Conservation (phyloP, 257 asterid species). For the Solanum arcanum region DNA sequence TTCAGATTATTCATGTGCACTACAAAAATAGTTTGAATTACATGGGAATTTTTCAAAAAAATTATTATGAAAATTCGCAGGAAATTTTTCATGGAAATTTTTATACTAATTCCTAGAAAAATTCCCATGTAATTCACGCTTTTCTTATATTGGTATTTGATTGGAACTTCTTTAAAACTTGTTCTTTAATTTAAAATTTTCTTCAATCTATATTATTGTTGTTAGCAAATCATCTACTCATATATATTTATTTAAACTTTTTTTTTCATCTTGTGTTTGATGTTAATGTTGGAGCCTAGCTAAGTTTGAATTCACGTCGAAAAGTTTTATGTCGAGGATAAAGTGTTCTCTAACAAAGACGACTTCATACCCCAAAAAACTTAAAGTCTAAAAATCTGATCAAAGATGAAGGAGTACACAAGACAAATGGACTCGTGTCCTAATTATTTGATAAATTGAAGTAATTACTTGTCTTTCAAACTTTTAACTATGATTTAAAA, state of each 20-base stretch:
- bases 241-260: background rate
- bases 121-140: too few species aligned
- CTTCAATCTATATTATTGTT: background rate
- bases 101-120: too few species aligned
- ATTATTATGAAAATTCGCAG: too few species aligned
- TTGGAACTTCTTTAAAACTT: too few species aligned
- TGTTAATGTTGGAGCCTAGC: too few species aligned
- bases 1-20: background rate
- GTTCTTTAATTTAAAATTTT: too few species aligned
- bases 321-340: accelerated
- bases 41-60: too few species aligned
- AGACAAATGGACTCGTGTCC: background rate
- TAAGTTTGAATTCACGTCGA: too few species aligned
- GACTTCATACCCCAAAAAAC: too few species aligned
- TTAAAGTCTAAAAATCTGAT: accelerated
- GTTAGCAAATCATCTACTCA: background rate
- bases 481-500: background rate
- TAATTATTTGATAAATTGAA: background rate
- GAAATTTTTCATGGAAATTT: too few species aligned
- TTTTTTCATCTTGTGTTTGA: too few species aligned
- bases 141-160: background rate
- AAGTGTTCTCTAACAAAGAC: background rate
- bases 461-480: background rate
- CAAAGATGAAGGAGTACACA: background rate
- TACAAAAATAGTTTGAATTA: too few species aligned